phyloP scores from a whole-genome alignment of 2,329 filamentous ascomycete genomes.

The Clonostachys byssicola region DNA sequence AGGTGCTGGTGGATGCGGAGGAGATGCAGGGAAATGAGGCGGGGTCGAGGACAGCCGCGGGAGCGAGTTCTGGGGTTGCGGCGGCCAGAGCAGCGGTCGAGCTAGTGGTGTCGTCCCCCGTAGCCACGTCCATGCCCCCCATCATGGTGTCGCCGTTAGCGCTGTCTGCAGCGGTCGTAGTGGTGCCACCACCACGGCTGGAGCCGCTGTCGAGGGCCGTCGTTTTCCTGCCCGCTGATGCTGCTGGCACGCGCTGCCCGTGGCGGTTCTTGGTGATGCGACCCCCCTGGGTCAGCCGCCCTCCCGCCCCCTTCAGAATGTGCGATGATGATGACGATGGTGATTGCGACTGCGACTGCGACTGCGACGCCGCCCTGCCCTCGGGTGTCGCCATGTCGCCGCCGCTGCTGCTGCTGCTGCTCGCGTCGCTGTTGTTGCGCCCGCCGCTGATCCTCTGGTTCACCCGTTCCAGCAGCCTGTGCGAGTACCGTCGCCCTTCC shows the following conservation, averaged over 20 bases:
- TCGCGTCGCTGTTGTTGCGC: conserved; percentile 1
- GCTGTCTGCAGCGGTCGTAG: not conserved
- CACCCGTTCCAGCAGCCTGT: not conserved
- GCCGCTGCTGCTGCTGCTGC: not conserved
- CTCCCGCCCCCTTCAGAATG: not conserved
- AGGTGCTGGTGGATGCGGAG: conserved; percentile 2
- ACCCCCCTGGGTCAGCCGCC: conserved; percentile 11
- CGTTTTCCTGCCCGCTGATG: not conserved
- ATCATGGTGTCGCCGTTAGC: not conserved
- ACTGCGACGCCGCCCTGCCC: conserved; percentile 1
- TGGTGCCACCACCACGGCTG: not conserved
- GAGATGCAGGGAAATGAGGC: not conserved
- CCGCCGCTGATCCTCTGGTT: conserved; percentile 10
- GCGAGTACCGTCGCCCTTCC: not conserved
- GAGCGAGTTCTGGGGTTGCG: not conserved
- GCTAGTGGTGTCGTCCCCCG: not conserved
- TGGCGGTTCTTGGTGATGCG: conserved; percentile 17
- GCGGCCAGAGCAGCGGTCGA: not conserved
- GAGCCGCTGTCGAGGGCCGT: not conserved
- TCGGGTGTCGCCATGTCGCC: conserved; percentile 8
- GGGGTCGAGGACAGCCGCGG: not conserved
- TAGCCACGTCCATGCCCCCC: not conserved
- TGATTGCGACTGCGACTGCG: not conserved
- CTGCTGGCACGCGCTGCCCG: conserved; percentile 3
- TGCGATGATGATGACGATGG: not conserved